Evolutionary conservation across 345 rosid genomes (phyloP).

Genomic region (Dovyalis caffra): DNA sequence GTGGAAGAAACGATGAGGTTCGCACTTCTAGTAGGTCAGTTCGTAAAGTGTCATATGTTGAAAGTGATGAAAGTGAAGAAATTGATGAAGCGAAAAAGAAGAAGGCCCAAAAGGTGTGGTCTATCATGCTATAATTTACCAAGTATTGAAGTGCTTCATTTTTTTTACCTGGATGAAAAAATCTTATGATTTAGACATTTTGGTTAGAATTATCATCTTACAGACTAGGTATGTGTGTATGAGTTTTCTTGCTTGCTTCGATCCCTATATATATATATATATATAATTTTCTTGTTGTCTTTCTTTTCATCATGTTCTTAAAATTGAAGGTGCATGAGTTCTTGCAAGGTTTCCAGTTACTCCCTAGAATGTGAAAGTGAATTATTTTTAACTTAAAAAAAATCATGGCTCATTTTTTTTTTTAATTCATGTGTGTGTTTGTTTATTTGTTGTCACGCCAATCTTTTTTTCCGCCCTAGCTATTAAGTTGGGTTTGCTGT

Average conservation of each 20-base stretch:
- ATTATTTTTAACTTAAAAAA: background rate
- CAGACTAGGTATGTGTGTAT: background rate
- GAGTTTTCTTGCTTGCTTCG: background rate
- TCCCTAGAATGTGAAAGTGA: background rate
- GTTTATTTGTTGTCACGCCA: background rate
- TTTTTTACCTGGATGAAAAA: background rate
- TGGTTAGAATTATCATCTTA: background rate
- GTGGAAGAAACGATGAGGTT: slow-evolving; percentile 66
- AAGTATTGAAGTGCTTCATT: background rate
- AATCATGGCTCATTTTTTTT: background rate
- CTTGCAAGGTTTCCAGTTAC: background rate
- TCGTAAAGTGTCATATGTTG: slow-evolving; percentile 97
- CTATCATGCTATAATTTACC: background rate
- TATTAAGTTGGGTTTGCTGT: background rate
- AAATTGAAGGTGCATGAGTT: background rate
- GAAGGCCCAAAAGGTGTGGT: slow-evolving; percentile 68
- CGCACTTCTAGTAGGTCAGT: slow-evolving; percentile 88
- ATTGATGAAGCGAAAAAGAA: slow-evolving; percentile 77
- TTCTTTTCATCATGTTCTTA: background rate
- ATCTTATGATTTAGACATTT: background rate
- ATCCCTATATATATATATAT: no score
- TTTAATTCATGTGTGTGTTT: background rate
- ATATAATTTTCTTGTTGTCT: background rate
- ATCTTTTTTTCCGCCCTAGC: background rate
- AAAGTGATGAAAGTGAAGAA: slow-evolving; percentile 99